phyloP scores from a whole-genome alignment of 1,284 basidiomycete species.

The Wallemia mellicola region DNA sequence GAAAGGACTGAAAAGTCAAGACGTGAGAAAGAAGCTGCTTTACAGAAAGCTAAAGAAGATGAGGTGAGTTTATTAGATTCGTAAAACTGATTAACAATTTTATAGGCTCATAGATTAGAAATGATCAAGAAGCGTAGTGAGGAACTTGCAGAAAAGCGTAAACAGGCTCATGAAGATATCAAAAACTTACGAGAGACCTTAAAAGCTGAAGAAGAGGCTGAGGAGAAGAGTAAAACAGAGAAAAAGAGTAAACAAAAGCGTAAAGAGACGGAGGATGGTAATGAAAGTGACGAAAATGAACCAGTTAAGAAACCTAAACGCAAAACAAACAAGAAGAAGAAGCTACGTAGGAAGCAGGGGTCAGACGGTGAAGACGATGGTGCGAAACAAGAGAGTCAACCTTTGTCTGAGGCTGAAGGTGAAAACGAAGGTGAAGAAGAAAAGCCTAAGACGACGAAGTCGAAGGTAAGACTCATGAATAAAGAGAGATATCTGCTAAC shows the following conservation, averaged over 20 bases:
- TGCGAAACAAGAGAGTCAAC: not conserved
- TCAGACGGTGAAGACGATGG: not conserved
- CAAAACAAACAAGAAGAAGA: not conserved
- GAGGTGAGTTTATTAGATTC: too few species aligned
- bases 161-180: not conserved
- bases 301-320: not conserved
- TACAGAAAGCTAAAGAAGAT: constrained; percentile 1
- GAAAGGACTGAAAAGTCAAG: not conserved
- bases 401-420: not conserved
- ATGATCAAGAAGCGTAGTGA: not conserved
- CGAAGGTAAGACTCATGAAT: too few species aligned
- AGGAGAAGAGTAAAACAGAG: not conserved
- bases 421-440: not conserved
- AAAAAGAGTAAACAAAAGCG: not conserved
- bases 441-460: not conserved
- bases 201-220: not conserved
- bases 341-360: not conserved
- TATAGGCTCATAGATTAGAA: not conserved
- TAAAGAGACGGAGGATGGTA: not conserved
- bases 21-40: constrained; percentile 2
- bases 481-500: too few species aligned
- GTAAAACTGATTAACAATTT: too few species aligned
- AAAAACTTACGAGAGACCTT: not conserved
- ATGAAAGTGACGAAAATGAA: not conserved
- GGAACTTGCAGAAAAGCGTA: not conserved